Evolutionary conservation across 108 stramenopile genomes (phyloP).

Genomic region (Aurantiochytrium sp.): DNA sequence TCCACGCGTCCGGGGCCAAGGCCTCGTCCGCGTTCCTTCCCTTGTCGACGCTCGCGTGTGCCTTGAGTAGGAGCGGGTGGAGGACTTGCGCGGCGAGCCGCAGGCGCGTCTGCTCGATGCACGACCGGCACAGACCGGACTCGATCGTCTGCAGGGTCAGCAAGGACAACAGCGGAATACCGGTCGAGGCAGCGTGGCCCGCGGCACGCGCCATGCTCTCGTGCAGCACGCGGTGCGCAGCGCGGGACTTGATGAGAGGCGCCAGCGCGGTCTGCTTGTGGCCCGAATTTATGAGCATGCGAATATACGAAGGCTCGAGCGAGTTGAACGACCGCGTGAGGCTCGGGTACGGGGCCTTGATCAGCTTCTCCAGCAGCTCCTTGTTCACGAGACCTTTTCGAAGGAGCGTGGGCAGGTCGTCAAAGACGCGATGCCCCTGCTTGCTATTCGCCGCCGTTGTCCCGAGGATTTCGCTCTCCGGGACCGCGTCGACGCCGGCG

Average conservation of each 20-base stretch:
- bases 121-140: not conserved
- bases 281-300: not conserved
- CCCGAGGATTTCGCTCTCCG: too few species aligned
- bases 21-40: not conserved
- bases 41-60: not conserved
- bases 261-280: not conserved
- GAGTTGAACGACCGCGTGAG: conserved; percentile 1
- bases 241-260: not conserved
- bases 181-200: not conserved
- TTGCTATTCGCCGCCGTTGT: too few species aligned
- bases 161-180: not conserved
- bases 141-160: conserved; percentile 3
- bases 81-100: not conserved
- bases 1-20: not conserved
- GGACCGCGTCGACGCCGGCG: too few species aligned
- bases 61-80: not conserved
- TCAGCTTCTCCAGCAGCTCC: not conserved
- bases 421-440: not conserved
- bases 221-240: not conserved
- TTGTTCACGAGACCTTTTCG: not conserved
- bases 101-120: not conserved
- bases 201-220: conserved; percentile 4
- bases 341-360: not conserved
- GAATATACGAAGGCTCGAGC: conserved; percentile 18
- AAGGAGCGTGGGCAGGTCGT: not conserved